These are phyloP conservation scores for Paracamarosporium sp. DNA, from an alignment of 2,329 filamentous ascomycete species.

Conservation along the genomic window DNA sequence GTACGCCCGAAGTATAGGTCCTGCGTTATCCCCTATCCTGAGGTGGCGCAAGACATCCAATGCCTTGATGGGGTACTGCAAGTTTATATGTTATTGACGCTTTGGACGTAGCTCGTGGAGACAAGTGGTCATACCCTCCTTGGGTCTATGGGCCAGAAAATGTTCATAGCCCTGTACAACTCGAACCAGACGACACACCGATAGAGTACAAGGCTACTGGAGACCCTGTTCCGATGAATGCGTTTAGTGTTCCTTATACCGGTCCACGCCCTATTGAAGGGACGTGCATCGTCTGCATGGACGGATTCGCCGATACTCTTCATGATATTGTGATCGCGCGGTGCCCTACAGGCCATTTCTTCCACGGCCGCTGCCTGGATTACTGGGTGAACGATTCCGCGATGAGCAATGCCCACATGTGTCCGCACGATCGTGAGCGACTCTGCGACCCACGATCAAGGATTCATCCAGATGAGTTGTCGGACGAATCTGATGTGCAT, in stretches of 20 bases:
- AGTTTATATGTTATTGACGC: background rate
- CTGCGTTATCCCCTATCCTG: too few species aligned
- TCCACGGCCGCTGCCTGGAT: slow-evolving; percentile 8
- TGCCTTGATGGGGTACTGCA: too few species aligned
- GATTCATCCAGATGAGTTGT: background rate
- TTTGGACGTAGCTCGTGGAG: background rate
- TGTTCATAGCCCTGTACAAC: background rate
- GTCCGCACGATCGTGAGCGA: slow-evolving; percentile 8
- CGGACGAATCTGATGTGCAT: background rate
- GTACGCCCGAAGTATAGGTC: too few species aligned
- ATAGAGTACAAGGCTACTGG: background rate
- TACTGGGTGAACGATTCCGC: slow-evolving; percentile 8
- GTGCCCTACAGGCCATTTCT: background rate
- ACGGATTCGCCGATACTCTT: background rate
- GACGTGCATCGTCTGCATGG: slow-evolving; percentile 4
- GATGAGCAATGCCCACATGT: slow-evolving; percentile 12
- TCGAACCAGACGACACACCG: background rate
- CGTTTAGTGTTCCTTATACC: background rate
- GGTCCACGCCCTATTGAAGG: background rate
- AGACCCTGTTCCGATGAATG: background rate
- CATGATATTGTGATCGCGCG: background rate
- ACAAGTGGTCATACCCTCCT: background rate
- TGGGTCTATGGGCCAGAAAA: background rate
- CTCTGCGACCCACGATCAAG: slow-evolving; percentile 4
- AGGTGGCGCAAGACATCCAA: too few species aligned